Base-by-base conservation (phyloP, 495 filamentous ascomycete genomes). In the Umbilicaria muhlenbergii region DNA sequence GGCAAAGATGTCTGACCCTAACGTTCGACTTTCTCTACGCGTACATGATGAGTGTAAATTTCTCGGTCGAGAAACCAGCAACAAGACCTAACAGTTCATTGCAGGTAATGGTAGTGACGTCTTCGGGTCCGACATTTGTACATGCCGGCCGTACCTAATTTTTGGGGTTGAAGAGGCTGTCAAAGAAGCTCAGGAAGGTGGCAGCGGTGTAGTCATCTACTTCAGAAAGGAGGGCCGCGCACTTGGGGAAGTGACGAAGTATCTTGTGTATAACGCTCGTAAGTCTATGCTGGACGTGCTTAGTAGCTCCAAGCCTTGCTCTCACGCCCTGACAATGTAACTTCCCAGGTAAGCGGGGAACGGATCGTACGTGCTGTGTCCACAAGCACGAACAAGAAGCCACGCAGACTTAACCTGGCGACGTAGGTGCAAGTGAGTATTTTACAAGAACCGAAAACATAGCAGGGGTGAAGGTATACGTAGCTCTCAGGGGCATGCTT, bases 121-220 rank as follows among this genome's bases (percentile, higher is more conserved):
- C 42, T 98, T 98, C 62, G 88, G 93, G 46, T 93, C 86, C 32
- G 91, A 98, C 61, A 98, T 98, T 59, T 98, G 91, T 65, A 98
- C 91, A 21, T 95, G 91, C 62, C 77, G 91, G 36, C 91, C 91
- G 31, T 98, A 98, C 55, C 76, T 98, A 44, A 91, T 93, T 50
- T 98, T 91, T 56, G 91, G 91, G 31, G 87, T 98, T 44, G 85
- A 88, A 52, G 91, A 98, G 62, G 91, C 91, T 6, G 89, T 98
- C 47, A 89, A 87, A 52, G 86, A 95, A 64, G 91, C 91, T 11
- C 91, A 96, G 66, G 83, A 80, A 40, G 91, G 91, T 38, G 91
- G 91, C 34, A 87, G 80, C 52, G 91, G 91, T 38, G 89, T 98
- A 32, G 91, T 96, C 21, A 94, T 98, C 59, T 98, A 98, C 62